A percentile compares a stretch with the other conserved stretches of the same genome.
phyloP scores from a whole-genome alignment of 352 stramenopile genomes.

The Globisporangium takayamanum region DNA sequence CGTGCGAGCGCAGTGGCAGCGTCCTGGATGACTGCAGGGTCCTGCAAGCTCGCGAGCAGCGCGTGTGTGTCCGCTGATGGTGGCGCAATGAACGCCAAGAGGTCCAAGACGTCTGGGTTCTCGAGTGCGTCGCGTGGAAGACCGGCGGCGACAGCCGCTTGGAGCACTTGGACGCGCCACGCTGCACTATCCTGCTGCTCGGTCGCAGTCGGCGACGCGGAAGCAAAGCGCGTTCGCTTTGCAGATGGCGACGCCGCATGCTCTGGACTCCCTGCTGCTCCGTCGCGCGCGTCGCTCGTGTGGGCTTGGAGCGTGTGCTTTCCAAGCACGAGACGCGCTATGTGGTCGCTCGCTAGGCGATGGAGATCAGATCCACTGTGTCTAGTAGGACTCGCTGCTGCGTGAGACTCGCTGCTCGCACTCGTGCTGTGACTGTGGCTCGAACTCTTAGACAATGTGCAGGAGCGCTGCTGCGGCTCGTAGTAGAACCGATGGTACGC shows the following conservation, averaged over 20 bases:
- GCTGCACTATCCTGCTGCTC: not conserved
- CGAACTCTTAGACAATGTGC: too few species aligned
- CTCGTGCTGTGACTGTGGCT: too few species aligned
- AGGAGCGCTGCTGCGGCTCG: too few species aligned
- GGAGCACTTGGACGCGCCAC: conserved; percentile 20
- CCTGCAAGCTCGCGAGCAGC: conserved; percentile 20
- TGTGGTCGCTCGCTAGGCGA: not conserved
- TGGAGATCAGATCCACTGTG: not conserved
- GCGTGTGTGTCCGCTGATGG: not conserved
- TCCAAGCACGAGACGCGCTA: not conserved
- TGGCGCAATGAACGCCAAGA: conserved; percentile 27
- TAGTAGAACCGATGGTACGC: too few species aligned
- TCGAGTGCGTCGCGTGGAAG: conserved; percentile 34
- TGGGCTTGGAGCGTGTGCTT: not conserved
- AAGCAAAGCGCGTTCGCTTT: too few species aligned
- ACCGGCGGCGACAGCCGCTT: conserved; percentile 27
- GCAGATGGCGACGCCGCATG: too few species aligned
- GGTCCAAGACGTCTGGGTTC: conserved; percentile 33
- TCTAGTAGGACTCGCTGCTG: not conserved
- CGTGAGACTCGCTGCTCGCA: not conserved
- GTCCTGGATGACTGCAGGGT: conserved; percentile 31
- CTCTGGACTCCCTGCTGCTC: not conserved
- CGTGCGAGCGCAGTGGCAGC: conserved; percentile 27
- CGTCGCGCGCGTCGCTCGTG: not conserved
- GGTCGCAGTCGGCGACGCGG: not conserved